Percentiles rank a stretch among this genome's conserved stretches.
Conservation (phyloP, 345 rosid species). For the Eucalyptus polybractea region DNA sequence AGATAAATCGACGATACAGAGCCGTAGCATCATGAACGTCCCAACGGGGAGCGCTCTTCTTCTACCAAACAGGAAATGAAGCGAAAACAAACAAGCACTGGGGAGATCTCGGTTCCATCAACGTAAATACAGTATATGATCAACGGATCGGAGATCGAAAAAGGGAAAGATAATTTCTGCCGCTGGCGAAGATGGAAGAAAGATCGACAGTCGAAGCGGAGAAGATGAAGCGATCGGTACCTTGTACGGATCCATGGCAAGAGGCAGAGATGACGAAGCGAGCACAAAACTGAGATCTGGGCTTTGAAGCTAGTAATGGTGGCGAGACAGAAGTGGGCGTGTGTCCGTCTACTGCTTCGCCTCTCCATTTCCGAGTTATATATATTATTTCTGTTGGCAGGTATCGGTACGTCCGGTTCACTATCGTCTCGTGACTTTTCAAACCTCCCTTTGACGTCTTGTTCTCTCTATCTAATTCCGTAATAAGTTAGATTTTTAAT, state of each 20-base stretch:
- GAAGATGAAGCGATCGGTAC: neutral
- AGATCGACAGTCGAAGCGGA: neutral
- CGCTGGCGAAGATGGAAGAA: neutral
- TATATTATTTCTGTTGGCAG: neutral
- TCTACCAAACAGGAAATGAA: neutral
- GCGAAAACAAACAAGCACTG: neutral
- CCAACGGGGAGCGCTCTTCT: neutral
- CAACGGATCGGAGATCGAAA: neutral
- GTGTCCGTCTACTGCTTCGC: neutral
- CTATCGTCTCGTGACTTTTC: neutral
- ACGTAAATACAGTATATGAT: neutral
- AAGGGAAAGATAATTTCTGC: neutral
- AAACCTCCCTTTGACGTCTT: neutral
- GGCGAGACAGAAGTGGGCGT: neutral
- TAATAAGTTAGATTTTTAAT: no score
- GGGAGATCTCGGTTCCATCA: neutral
- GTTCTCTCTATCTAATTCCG: neutral
- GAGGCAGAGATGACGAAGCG: neutral
- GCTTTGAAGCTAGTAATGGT: neutral
- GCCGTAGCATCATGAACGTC: neutral
- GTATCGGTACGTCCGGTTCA: neutral
- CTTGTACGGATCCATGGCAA: conserved; percentile 34
- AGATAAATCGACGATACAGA: neutral
- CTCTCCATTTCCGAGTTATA: neutral
- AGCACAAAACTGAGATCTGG: neutral